Evolutionary conservation across 768 basidiomycete species (phyloP).

Genomic region (Leccinum longicurvipes): DNA sequence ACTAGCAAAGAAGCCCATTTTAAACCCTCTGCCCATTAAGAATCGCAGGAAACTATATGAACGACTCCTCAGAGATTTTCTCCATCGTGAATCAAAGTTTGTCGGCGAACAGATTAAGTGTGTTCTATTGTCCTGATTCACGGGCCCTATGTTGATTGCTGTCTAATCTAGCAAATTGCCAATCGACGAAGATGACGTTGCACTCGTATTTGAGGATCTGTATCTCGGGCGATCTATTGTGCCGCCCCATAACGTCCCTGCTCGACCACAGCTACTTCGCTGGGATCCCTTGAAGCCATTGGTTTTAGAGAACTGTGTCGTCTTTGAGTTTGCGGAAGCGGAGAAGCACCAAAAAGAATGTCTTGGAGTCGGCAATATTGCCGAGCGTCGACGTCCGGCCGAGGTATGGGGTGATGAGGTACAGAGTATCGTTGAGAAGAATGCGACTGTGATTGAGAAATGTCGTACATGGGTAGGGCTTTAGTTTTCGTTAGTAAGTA

Average conservation of each 20-base stretch:
- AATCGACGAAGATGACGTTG: constrained; percentile 80
- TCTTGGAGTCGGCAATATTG: constrained; percentile 16
- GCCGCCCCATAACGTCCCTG: constrained; percentile 73
- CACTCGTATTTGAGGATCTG: constrained; percentile 84
- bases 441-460: constrained; percentile 56
- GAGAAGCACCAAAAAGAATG: constrained; percentile 59
- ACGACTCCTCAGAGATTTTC: constrained; percentile 71
- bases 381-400: constrained; percentile 34
- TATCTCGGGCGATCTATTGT: constrained; percentile 73
- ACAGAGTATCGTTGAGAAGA: constrained; percentile 51
- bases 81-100: constrained; percentile 69
- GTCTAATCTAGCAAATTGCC: constrained; percentile 56
- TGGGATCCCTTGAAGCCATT: constrained; percentile 75
- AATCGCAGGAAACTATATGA: constrained; percentile 82
- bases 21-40: constrained; percentile 83
- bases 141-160: neutral
- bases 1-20: constrained; percentile 78
- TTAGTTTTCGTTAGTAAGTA: no score
- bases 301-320: constrained; percentile 77
- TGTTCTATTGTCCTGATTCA: constrained; percentile 4
- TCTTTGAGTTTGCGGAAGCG: constrained; percentile 75
- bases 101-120: constrained; percentile 57
- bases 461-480: constrained; percentile 51
- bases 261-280: constrained; percentile 69
- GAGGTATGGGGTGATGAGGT: constrained; percentile 73